Evolutionary conservation across 805 yeast genomes (phyloP).

Genomic region (Cyberlindnera saturnus): DNA sequence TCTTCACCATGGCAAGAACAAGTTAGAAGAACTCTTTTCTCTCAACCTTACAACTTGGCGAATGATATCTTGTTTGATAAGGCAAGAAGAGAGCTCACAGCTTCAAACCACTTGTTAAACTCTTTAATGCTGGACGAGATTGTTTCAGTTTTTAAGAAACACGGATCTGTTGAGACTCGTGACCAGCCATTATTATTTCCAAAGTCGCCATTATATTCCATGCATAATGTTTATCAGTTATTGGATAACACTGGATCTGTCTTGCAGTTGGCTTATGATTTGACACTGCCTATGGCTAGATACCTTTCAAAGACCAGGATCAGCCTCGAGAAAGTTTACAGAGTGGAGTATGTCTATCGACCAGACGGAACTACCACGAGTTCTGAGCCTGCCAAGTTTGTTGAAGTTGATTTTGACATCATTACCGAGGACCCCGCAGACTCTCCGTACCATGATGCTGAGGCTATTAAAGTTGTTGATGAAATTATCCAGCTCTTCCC

Average conservation of each 20-base stretch:
- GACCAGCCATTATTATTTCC: slow-evolving; percentile 72
- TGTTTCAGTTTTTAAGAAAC: slow-evolving; percentile 58
- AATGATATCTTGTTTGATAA: slow-evolving; percentile 79
- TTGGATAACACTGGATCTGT: slow-evolving; percentile 85
- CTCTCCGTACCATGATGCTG: slow-evolving; percentile 72
- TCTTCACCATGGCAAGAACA: slow-evolving; percentile 93
- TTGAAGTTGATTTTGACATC: slow-evolving; percentile 81
- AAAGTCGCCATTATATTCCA: slow-evolving; percentile 62
- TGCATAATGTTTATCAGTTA: slow-evolving; percentile 68
- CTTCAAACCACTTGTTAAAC: slow-evolving; percentile 50
- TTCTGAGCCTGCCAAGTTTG: slow-evolving; percentile 69
- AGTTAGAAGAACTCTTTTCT: slow-evolving; percentile 79
- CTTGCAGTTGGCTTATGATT: slow-evolving; percentile 82
- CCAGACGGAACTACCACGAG: slow-evolving; percentile 50
- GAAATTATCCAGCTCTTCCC: slow-evolving; percentile 66
- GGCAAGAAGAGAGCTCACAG: slow-evolving; percentile 21
- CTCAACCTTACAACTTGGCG: slow-evolving; percentile 80
- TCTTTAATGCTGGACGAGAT: slow-evolving; percentile 56
- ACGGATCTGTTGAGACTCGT: slow-evolving; percentile 82
- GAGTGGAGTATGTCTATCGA: slow-evolving; percentile 79
- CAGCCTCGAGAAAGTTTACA: slow-evolving; percentile 51
- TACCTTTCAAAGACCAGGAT: slow-evolving; percentile 61
- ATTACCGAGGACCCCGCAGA: slow-evolving; percentile 44
- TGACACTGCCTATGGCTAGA: slow-evolving; percentile 87
- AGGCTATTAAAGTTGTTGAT: slow-evolving; percentile 74